Base-by-base conservation (phyloP, 1,139 yeast genomes). In the Taphrina communis region DNA sequence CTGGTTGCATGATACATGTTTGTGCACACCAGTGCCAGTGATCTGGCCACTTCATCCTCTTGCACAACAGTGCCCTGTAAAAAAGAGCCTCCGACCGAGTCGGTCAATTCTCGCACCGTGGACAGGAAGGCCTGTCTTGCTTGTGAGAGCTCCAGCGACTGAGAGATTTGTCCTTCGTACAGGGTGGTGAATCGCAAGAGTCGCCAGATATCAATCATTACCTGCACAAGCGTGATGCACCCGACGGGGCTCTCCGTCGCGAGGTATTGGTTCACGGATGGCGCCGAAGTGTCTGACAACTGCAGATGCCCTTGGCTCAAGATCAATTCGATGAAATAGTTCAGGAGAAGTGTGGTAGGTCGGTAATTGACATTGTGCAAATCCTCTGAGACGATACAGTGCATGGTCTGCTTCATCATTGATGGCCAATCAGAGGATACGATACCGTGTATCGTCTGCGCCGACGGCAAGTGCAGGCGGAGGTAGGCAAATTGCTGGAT, bases 361-460 rank as follows among this genome's bases (percentile, higher is more conserved):
- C 62, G 19, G 21, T 58, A 58, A 42, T 58, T 39, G 42, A 58
- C 17, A 25, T 25, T 44, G 12, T 11, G 19, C 41, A 58, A 21
- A 31, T 58, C 62, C 62, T 58, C 62, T 36, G 21, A 31, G 14
- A 58, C 53, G 21, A 58, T 44, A n/a, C 50, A 21, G 17, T 19
- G 11, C 51, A 58, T 44, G 38, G 53, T 58, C 42, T 58, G 38
- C 17, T 14, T 42, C 62, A 46, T n/a, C 53, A 42, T 44, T 6
- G 62, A 19, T 8, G 52, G 25, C 51, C 62, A 44, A 35, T 58
- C 52, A 7, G 38, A n/a, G 1, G 53, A 44, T 6, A 58, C 62
- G 41, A 58, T 58, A n/a, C 62, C 62, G 39, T 58, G 62, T 31
- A 31, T 17, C 21, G 62, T 46, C 39, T 44, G 62, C n/a, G 42